Evolutionary conservation across 1,284 basidiomycete genomes (phyloP).

Genomic region (Coniophora puteana): DNA sequence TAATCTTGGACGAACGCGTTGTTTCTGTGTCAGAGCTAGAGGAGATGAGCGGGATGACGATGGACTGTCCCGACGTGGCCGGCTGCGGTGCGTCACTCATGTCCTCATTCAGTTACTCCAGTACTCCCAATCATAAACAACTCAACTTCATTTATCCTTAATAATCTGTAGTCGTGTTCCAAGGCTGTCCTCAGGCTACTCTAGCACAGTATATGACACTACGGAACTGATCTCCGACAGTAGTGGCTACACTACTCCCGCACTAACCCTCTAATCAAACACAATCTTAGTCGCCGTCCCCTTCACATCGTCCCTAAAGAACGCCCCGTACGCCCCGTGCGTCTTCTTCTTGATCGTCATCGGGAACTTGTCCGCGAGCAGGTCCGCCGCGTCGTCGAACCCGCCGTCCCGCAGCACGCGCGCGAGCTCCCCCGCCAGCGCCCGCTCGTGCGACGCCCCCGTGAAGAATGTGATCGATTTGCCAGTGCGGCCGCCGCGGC

Average conservation of each 20-base stretch:
- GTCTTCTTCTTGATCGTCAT: slow-evolving; percentile 97
- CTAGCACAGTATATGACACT: no score
- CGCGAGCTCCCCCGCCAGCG: slow-evolving; percentile 93
- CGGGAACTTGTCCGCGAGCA: slow-evolving; percentile 86
- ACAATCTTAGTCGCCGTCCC: slow-evolving; percentile 87
- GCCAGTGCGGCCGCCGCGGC: slow-evolving; percentile 88
- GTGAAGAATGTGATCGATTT: slow-evolving; percentile 98
- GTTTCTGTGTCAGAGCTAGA: no score
- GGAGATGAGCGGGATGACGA: no score
- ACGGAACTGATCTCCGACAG: no score
- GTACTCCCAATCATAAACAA: no score
- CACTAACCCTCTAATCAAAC: slow-evolving; percentile 53
- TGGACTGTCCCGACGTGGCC: no score
- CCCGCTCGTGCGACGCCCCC: slow-evolving; percentile 79
- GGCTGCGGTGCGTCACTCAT: no score
- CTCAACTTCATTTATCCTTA: no score
- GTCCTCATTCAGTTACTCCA: no score
- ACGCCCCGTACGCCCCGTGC: slow-evolving; percentile 81
- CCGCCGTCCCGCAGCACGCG: slow-evolving; percentile 89
- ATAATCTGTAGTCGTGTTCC: no score
- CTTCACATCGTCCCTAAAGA: slow-evolving; percentile 78
- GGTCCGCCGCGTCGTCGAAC: slow-evolving; percentile 63
- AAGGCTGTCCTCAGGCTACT: no score
- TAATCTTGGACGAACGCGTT: not conserved
- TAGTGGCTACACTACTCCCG: no score